Evolutionary conservation across 345 rosid genomes (phyloP).

Genomic region (Litchi chinensis): DNA sequence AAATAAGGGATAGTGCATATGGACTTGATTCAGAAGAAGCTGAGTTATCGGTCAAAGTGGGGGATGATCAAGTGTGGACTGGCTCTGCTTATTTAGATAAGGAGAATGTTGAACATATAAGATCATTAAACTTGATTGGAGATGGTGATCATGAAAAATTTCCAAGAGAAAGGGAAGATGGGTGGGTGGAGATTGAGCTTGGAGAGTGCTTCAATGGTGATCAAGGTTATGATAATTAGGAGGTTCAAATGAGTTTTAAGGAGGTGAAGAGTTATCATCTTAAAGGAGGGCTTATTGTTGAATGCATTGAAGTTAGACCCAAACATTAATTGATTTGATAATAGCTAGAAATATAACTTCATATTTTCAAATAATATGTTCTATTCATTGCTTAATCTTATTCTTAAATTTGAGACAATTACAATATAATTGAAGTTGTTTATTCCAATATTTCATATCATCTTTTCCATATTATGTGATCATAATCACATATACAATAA

Average conservation of each 20-base stretch:
- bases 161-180: constrained; percentile 46
- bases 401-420: no score
- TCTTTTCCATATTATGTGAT: no score
- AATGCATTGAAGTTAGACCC: constrained; percentile 81
- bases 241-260: constrained; percentile 58
- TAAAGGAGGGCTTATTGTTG: constrained; percentile 72
- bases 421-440: no score
- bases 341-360: background rate
- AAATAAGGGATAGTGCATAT: constrained; percentile 26
- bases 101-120: background rate
- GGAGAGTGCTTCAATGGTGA: constrained; percentile 59
- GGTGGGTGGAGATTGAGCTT: constrained; percentile 81
- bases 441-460: no score
- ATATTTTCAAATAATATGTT: no score
- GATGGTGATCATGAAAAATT: constrained; percentile 11
- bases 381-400: no score
- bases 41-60: constrained; percentile 28
- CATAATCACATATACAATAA: no score
- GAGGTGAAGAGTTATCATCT: constrained; percentile 75
- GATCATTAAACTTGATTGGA: constrained; percentile 9
- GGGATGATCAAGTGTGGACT: background rate
- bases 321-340: constrained; percentile 21
- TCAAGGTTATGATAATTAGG: constrained; percentile 9
- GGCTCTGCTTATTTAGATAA: constrained; percentile 19
- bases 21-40: constrained; percentile 44